Conservation (phyloP, 352 stramenopile species). For the Pythium volutum region DNA sequence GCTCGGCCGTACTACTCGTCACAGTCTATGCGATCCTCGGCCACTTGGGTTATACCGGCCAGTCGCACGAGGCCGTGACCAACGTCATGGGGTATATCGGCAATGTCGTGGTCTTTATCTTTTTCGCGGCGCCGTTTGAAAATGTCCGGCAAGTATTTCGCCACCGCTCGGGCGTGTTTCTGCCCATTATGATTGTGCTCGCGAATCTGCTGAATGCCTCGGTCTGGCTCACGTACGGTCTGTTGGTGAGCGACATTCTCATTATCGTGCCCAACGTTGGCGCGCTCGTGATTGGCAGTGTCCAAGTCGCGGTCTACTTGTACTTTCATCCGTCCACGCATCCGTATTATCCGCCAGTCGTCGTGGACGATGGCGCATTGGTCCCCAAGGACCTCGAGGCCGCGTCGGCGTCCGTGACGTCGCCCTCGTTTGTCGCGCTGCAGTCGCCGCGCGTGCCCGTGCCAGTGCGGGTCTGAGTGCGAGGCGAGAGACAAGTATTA, state of each 20-base stretch:
- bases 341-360: not conserved
- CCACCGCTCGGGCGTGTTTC: conserved; percentile 32
- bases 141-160: conserved; percentile 22
- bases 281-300: conserved; percentile 33
- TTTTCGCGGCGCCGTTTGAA: conserved; percentile 55
- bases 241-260: conserved; percentile 45
- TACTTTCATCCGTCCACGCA: conserved; percentile 36
- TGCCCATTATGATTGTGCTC: conserved; percentile 50
- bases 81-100: conserved; percentile 37
- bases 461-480: no score
- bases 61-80: conserved; percentile 29
- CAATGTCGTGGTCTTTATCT: conserved; percentile 41
- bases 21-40: conserved; percentile 41
- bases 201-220: conserved; percentile 38
- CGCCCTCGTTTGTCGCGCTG: not conserved
- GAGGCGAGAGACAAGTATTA: no score
- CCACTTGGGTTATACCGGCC: conserved; percentile 25
- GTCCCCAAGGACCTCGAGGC: not conserved
- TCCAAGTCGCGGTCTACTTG: conserved; percentile 38
- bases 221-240: conserved; percentile 46
- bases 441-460: not conserved
- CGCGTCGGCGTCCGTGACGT: not conserved
- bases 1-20: conserved; percentile 23
- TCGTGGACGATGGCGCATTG: not conserved
- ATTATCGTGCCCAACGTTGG: conserved; percentile 47